Base-by-base conservation (phyloP, 2,329 filamentous ascomycete species). In the Furcasterigmium furcatum region DNA sequence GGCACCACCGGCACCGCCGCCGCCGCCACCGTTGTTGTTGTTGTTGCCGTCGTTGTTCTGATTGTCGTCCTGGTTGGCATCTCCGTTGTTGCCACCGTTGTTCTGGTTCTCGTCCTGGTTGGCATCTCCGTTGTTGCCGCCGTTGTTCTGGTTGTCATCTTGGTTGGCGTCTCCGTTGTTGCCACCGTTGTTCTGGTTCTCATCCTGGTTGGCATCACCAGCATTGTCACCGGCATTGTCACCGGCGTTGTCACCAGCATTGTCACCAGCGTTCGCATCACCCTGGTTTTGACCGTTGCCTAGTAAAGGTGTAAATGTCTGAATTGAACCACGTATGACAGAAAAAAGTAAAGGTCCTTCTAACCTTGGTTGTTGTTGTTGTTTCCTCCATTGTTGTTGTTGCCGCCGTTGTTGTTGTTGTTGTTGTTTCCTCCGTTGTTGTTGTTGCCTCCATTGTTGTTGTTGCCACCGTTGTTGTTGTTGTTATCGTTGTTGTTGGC, bases 1-100 rank as follows among this genome's bases (percentile, higher is more conserved):
- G 44, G 55, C 65, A 39, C 58, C 61, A 46, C 62, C 60, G 18
- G 49, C 51, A 24, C 52, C 55, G 35, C 52, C 49, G 41, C 38
- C 51, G 29, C 48, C 50, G 14, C 27, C 41, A 6, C 20, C 27
- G 41, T 20, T 30, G 39, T 20, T 19, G 29, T 46, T 45, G 43
- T 47, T 46, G 41, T 43, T 46, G 29, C 29, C 35, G 21, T 25
- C 48, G 38, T 45, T 40, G 27, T 32, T 35, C n/a, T 41, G 24
- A 24, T 30, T n/a, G n/a, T n/a, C n/a, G n/a, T n/a, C n/a, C n/a
- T n/a, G n/a, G n/a, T n/a, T n/a, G 24, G 7, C 12, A 12, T 12
- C 24, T 7, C 24, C 24, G 42, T 47, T 41, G 38, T 44, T 46
- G 12, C 40, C 42, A 24, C 43, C 43, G 27, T 50, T 40, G 9